Evolutionary conservation across 345 rosid species (phyloP), one percentile per base, ranked within the genome.

Genomic region (Populus nigra): DNA sequence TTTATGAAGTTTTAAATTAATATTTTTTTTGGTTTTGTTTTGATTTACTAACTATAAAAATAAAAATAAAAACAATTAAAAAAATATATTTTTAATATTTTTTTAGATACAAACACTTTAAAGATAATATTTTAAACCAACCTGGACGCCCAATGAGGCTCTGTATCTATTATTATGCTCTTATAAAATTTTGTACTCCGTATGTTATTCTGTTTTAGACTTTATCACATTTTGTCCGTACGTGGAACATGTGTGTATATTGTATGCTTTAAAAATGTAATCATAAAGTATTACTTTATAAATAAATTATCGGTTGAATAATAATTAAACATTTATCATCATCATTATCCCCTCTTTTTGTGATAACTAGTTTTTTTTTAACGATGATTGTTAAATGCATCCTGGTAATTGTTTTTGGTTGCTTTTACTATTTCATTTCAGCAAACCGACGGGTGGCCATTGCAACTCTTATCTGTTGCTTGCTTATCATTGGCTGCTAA

Each of bases 401-500:
- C 74, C 49, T 29, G 12, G 36, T 18, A 4, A 38, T 17, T 49
- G 13, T 33, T 20, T 18, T 57, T 23, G 1, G 6, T 33, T 39
- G 2, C 33, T 53, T 35, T 73, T 76, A 3, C 8, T 23, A 68
- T 77, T 68, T 59, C 50, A 61, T 81, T 81, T 67, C 90, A 92
- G 98, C 86, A 88, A 80, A 82, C 84, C 22, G 79, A 84, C 43
- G 97, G 93, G 73, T 93, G 99, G 99, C 97, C 94, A 73, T 74
- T 87, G 92, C 99, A 96, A 73, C 99, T 96, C 72, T 79, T 96
- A 80, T 86, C 97, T 17, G 89, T 88, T 59, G 94, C 98, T 73
- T 96, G 99, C 89, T 80, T 96, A 89, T 96, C 99, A 20, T 74
- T 96, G 81, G 99, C 99, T 29, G 99, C 98, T 1, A 96, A 96